Conservation (phyloP, 2,329 filamentous ascomycete species). For the Fusarium sp. region DNA sequence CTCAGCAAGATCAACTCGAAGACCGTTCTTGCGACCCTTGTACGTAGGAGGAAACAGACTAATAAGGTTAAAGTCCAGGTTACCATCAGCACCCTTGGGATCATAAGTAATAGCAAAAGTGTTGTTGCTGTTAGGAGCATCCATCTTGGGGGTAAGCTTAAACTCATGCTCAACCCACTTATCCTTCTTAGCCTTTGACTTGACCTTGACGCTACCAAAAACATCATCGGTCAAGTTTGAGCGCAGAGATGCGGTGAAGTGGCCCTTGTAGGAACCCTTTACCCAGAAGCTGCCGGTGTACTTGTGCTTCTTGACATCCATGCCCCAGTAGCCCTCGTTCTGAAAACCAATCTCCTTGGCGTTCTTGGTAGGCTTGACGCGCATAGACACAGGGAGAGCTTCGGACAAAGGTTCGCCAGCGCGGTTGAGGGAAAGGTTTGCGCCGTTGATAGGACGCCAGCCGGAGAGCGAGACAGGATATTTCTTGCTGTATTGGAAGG, state of each 20-base stretch:
- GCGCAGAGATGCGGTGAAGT: slow-evolving; percentile 60
- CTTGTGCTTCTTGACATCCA: slow-evolving; percentile 59
- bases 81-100: slow-evolving; percentile 52
- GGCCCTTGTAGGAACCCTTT: slow-evolving; percentile 59
- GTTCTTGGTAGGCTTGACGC: slow-evolving; percentile 50
- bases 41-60: slow-evolving; percentile 71
- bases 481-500: slow-evolving; percentile 68
- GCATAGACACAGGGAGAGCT: slow-evolving; percentile 64
- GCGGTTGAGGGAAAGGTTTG: slow-evolving; percentile 59
- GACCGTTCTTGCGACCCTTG: slow-evolving; percentile 67
- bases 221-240: slow-evolving; percentile 58
- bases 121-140: slow-evolving; percentile 66
- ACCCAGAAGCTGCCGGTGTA: slow-evolving; percentile 66
- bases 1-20: slow-evolving; percentile 65
- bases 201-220: slow-evolving; percentile 60
- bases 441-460: slow-evolving; percentile 58
- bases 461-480: slow-evolving; percentile 58
- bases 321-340: slow-evolving; percentile 69
- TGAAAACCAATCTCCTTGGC: slow-evolving; percentile 56
- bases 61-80: slow-evolving; percentile 68
- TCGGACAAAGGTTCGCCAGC: slow-evolving; percentile 61
- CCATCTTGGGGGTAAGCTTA: slow-evolving; percentile 54
- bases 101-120: slow-evolving; percentile 67
- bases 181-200: slow-evolving; percentile 53
- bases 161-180: slow-evolving; percentile 65